Evolutionary conservation across 495 filamentous ascomycete species (phyloP).

Genomic region (Trichodelitschia bisporula): DNA sequence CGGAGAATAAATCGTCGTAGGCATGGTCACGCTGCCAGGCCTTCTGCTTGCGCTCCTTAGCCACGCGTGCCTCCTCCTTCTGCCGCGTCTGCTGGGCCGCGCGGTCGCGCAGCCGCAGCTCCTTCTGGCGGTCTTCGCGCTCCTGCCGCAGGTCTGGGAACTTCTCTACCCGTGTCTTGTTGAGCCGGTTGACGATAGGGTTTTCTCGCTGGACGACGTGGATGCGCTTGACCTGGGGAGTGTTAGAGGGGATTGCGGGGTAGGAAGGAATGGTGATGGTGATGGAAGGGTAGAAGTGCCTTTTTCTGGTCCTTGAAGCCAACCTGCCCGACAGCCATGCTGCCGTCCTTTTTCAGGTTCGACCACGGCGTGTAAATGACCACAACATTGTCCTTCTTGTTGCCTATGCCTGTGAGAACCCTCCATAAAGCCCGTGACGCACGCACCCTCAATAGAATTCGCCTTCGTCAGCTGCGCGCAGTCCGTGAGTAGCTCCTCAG

Average conservation of each 20-base stretch:
- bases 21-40: constrained; percentile 89
- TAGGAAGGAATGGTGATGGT: not conserved
- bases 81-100: constrained; percentile 40
- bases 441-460: constrained; percentile 81
- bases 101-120: constrained; percentile 43
- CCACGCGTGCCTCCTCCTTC: constrained; percentile 55
- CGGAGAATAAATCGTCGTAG: constrained; percentile 63
- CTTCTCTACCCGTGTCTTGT: constrained; percentile 80
- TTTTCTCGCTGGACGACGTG: constrained; percentile 60
- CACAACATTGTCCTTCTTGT: constrained; percentile 95
- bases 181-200: constrained; percentile 76
- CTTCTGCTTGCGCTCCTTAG: constrained; percentile 58
- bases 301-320: constrained; percentile 76
- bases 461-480: constrained; percentile 91
- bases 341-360: constrained; percentile 87
- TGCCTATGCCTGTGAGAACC: constrained; percentile 27
- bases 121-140: constrained; percentile 46
- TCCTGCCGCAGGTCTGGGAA: constrained; percentile 58
- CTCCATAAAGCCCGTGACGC: not conserved
- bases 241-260: not conserved
- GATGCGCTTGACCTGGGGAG: constrained; percentile 42
- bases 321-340: constrained; percentile 87
- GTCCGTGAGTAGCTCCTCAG: constrained; percentile 50
- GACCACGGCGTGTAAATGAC: constrained; percentile 96
- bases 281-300: constrained; percentile 4